phyloP scores from a whole-genome alignment of 83 land plant species.

The Isoetes engelmannii region DNA sequence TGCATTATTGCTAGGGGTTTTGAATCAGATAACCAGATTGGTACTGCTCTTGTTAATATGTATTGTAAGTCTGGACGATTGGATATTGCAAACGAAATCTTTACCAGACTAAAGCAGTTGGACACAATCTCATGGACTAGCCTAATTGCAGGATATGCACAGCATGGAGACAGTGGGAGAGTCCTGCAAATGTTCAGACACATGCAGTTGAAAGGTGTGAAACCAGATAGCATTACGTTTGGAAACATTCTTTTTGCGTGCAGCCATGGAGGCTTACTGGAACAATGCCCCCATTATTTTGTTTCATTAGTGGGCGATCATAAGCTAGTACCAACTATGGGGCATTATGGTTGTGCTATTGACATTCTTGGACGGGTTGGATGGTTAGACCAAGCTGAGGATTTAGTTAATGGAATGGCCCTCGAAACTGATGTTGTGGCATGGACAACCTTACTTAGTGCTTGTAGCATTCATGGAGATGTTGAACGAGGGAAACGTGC shows the following conservation, averaged over 20 bases:
- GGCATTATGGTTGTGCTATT: conserved; percentile 40
- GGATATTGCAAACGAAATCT: too few species aligned
- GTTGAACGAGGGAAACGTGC: conserved; percentile 30
- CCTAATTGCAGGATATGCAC: too few species aligned
- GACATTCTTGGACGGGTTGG: conserved; percentile 35
- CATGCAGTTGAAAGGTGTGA: too few species aligned
- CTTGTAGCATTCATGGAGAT: conserved; percentile 27
- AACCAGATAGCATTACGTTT: too few species aligned
- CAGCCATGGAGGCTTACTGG: conserved; percentile 27
- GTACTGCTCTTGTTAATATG: too few species aligned
- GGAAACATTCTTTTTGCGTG: conserved; percentile 43
- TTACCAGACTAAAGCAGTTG: too few species aligned
- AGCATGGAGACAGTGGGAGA: too few species aligned
- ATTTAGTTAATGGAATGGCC: conserved; percentile 26
- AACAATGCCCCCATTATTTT: conserved; percentile 19
- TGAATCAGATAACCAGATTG: too few species aligned
- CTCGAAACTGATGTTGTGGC: conserved; percentile 20
- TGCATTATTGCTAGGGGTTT: too few species aligned
- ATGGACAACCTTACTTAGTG: conserved; percentile 33
- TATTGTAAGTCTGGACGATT: too few species aligned
- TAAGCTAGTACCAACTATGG: conserved; percentile 24
- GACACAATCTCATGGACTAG: too few species aligned
- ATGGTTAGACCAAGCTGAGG: conserved; percentile 23
- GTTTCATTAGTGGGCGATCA: conserved; percentile 16
- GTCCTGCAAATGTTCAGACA: too few species aligned